Evolutionary conservation across 139 green algal genomes (phyloP).

Genomic region (Helicosporidium sp.): DNA sequence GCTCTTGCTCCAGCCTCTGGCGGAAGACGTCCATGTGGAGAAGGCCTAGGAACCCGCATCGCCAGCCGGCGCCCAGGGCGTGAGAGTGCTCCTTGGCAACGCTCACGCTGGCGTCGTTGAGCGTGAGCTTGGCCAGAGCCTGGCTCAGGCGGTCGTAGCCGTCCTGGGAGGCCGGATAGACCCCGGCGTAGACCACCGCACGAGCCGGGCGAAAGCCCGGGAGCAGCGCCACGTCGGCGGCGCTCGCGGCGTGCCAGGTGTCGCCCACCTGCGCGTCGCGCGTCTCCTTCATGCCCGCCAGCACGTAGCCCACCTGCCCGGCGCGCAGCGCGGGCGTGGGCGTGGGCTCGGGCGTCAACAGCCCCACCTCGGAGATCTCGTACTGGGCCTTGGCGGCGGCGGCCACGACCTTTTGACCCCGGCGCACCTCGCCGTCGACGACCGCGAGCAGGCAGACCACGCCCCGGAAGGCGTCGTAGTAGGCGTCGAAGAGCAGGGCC

Average conservation of each 20-base stretch:
- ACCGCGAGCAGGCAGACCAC: conserved; percentile 53
- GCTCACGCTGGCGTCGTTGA: conserved; percentile 71
- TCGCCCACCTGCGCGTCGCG: conserved; percentile 52
- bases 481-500: conserved; percentile 74
- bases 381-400: conserved; percentile 26
- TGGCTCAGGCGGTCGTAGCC: conserved; percentile 44
- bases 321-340: conserved; percentile 36
- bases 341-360: conserved; percentile 40
- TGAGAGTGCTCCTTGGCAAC: conserved; percentile 58
- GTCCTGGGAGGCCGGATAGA: conserved; percentile 41
- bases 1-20: conserved; percentile 62
- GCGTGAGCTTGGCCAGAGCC: conserved; percentile 59
- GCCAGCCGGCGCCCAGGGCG: conserved; percentile 72
- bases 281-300: conserved; percentile 66
- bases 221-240: conserved; percentile 15
- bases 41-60: conserved; percentile 70
- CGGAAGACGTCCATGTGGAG: conserved; percentile 88
- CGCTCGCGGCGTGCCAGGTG: conserved; percentile 36
- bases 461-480: conserved; percentile 63
- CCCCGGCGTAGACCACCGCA: conserved; percentile 69
- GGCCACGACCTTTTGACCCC: conserved; percentile 32
- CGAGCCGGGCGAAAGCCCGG: conserved; percentile 58
- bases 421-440: conserved; percentile 41
- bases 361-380: conserved; percentile 50
- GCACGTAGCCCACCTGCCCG: conserved; percentile 73